These are phyloP conservation scores for Annona cherimola DNA, from an alignment of 164 flowering plant species.

Conservation along the genomic window DNA sequence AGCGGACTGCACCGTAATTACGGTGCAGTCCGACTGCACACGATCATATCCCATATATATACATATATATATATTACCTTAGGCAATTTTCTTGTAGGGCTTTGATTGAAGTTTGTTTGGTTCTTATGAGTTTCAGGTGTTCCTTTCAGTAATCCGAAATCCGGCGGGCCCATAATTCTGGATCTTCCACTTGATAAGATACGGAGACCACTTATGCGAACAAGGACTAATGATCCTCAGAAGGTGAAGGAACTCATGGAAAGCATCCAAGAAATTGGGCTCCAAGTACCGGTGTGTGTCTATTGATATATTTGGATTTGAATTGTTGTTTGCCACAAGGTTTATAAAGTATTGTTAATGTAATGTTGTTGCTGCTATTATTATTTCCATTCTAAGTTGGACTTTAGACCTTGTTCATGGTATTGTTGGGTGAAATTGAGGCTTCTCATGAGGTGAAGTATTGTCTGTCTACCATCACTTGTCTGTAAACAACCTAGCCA, in stretches of 20 bases:
- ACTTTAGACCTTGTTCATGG: too few species aligned
- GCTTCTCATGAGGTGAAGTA: too few species aligned
- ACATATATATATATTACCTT: too few species aligned
- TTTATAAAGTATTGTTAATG: too few species aligned
- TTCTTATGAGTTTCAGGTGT: constrained; percentile 21
- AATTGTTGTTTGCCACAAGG: not conserved
- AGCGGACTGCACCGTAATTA: too few species aligned
- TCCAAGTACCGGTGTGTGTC: constrained; percentile 72
- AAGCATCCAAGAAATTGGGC: constrained; percentile 78
- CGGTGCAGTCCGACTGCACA: too few species aligned
- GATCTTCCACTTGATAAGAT: constrained; percentile 86
- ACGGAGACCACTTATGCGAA: constrained; percentile 79
- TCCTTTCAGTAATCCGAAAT: constrained; percentile 22
- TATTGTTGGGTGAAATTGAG: too few species aligned
- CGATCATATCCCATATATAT: too few species aligned
- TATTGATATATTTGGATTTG: not conserved
- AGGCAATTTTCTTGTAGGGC: not conserved
- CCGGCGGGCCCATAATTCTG: constrained; percentile 60
- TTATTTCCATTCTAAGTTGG: too few species aligned
- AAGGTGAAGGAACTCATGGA: constrained; percentile 94
- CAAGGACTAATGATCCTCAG: constrained; percentile 67
- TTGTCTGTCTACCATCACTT: too few species aligned
- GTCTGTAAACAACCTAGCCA: too few species aligned
- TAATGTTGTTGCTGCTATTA: too few species aligned
- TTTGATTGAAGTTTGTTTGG: not conserved